phyloP scores from a whole-genome alignment of 2,329 filamentous ascomycete genomes.

The Calonectria leucothoes region DNA sequence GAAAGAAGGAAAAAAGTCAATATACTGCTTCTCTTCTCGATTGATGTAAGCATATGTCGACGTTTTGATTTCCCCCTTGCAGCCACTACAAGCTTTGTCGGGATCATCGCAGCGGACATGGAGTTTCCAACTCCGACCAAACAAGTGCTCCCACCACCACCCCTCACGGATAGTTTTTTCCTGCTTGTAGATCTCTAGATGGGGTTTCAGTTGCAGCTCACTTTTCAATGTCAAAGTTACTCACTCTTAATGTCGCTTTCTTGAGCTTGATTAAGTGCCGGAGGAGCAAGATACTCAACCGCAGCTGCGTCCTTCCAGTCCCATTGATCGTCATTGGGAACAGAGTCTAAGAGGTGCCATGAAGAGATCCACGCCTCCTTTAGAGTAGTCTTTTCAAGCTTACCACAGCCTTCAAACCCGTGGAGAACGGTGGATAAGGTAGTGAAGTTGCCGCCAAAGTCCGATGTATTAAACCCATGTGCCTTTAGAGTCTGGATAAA shows the following conservation, averaged over 20 bases:
- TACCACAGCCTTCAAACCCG: not conserved
- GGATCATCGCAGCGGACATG: not conserved
- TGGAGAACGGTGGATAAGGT: not conserved
- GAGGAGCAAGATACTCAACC: not conserved
- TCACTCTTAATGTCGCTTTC: not conserved
- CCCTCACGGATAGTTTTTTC: not conserved
- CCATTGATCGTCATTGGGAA: not conserved
- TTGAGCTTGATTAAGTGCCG: not conserved
- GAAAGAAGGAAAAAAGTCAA: not conserved
- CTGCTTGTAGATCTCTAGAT: not conserved
- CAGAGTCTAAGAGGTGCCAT: not conserved
- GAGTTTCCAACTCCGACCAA: not conserved
- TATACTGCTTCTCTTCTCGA: not conserved
- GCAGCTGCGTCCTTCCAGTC: not conserved
- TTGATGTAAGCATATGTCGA: not conserved
- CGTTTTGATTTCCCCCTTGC: not conserved
- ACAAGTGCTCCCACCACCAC: not conserved
- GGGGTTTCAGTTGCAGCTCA: not conserved
- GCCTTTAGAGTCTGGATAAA: not conserved
- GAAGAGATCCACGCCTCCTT: not conserved
- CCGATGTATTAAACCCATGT: not conserved
- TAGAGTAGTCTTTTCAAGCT: not conserved
- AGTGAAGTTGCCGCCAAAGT: not conserved
- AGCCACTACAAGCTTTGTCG: not conserved
- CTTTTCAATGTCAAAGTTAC: not conserved